A percentile compares a stretch with the other conserved stretches of the same genome.
Evolutionary conservation across 495 filamentous ascomycete genomes (phyloP).

Genomic region (Hypoxylon lenormandii): DNA sequence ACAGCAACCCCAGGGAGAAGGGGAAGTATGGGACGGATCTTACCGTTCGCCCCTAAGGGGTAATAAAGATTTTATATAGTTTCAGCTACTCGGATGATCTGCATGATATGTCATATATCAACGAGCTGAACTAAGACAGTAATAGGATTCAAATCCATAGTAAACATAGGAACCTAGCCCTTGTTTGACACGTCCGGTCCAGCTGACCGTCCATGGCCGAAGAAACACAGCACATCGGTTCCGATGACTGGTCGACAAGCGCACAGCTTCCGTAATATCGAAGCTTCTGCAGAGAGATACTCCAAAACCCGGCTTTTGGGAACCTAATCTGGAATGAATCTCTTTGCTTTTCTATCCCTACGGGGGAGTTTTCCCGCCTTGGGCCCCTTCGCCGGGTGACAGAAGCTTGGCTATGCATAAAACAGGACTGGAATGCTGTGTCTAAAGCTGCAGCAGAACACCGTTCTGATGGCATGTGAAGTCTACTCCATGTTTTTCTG

Average conservation of each 20-base stretch:
- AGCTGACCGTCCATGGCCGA: constrained; percentile 20
- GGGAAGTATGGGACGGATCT: not conserved
- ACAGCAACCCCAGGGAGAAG: constrained; percentile 3
- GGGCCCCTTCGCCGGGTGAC: constrained; percentile 10
- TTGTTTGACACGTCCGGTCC: constrained; percentile 6
- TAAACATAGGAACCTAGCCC: not conserved
- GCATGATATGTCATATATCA: not conserved
- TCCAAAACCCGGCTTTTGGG: constrained; percentile 19
- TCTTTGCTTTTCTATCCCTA: constrained; percentile 22
- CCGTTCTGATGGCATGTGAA: constrained; percentile 31
- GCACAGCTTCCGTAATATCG: constrained; percentile 27
- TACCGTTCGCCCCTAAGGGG: constrained; percentile 1
- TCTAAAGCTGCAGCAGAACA: constrained; percentile 8
- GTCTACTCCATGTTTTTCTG: constrained; percentile 14
- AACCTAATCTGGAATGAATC: constrained; percentile 23
- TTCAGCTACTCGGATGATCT: constrained; percentile 3
- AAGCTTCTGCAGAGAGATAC: constrained; percentile 18
- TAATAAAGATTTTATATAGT: constrained; percentile 29
- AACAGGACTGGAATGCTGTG: constrained; percentile 32
- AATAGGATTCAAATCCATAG: not conserved
- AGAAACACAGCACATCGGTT: not conserved
- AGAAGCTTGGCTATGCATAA: constrained; percentile 30
- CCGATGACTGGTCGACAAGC: constrained; percentile 10
- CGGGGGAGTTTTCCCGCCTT: constrained; percentile 28
- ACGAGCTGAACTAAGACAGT: constrained; percentile 10